A percentile compares a stretch with the other conserved stretches of the same genome.
These are phyloP conservation scores for Lichtheimia corymbifera DNA, from an alignment of 371 early-diverging fungal genomes.

Conservation along the genomic window DNA sequence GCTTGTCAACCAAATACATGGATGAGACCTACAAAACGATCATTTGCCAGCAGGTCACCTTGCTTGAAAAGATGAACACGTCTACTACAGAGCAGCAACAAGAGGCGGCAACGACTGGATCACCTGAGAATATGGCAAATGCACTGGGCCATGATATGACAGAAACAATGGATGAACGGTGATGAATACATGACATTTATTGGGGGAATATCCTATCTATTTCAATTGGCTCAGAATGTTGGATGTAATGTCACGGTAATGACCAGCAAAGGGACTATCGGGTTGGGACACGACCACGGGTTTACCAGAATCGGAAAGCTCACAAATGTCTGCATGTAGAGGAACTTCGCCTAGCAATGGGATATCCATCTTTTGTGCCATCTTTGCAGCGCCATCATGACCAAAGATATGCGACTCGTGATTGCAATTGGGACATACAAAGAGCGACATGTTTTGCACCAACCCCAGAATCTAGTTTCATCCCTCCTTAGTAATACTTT, in stretches of 20 bases:
- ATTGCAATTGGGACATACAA: constrained; percentile 81
- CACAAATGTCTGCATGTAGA: constrained; percentile 74
- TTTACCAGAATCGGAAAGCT: constrained; percentile 73
- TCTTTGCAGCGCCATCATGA: constrained; percentile 60
- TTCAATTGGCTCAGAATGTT: constrained; percentile 47
- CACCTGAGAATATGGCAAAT: background rate
- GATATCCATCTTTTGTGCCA: constrained; percentile 65
- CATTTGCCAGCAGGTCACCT: background rate
- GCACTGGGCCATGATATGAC: background rate
- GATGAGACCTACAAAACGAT: background rate
- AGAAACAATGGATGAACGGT: no score
- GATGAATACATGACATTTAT: no score
- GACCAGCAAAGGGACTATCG: constrained; percentile 58
- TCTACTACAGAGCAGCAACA: background rate
- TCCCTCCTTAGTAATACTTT: background rate
- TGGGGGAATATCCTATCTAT: no score
- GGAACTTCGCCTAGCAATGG: constrained; percentile 79
- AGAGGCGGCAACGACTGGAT: background rate
- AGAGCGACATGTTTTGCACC: constrained; percentile 89
- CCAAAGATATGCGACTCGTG: constrained; percentile 84
- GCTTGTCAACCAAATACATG: background rate
- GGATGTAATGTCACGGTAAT: constrained; percentile 65
- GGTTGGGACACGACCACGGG: constrained; percentile 76
- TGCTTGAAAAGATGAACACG: background rate
- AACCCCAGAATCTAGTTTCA: constrained; percentile 77